Evolutionary conservation across 225 moss, liverwort and hornwort species (phyloP).

Genomic region (Marchantia paleacea): DNA sequence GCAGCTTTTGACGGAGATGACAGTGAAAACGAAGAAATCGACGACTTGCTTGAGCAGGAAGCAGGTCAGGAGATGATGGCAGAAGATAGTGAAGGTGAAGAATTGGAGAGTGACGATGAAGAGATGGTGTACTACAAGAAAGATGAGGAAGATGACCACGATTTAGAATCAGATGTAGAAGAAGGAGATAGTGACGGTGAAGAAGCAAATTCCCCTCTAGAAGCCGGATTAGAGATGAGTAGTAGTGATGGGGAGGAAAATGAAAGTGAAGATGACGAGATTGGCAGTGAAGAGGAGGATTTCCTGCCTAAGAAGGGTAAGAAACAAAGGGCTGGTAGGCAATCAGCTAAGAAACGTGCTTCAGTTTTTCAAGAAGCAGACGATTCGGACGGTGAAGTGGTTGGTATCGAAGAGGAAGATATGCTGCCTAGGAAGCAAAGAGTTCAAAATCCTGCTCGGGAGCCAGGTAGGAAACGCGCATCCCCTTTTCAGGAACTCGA

Average conservation of each 20-base stretch:
- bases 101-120: conserved; percentile 66
- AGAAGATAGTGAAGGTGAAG: conserved; percentile 43
- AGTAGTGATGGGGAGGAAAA: conserved; percentile 21
- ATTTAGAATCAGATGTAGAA: conserved; percentile 30
- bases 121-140: conserved; percentile 39
- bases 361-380: conserved; percentile 20
- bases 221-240: conserved; percentile 31
- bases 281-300: conserved; percentile 8
- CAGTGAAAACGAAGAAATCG: conserved; percentile 48
- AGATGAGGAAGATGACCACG: conserved; percentile 43
- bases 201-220: conserved; percentile 28
- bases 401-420: not conserved
- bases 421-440: not conserved
- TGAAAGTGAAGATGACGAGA: conserved; percentile 5
- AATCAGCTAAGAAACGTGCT: not conserved
- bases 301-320: not conserved
- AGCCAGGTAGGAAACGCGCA: not conserved
- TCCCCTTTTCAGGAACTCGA: not conserved
- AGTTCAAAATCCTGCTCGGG: not conserved
- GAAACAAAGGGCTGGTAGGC: not conserved
- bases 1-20: conserved; percentile 37
- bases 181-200: conserved; percentile 39
- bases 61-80: conserved; percentile 40
- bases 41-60: conserved; percentile 40
- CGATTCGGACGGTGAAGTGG: not conserved